These are phyloP conservation scores for Plectosphaerella plurivora DNA, from an alignment of 2,329 filamentous ascomycete genomes.

Conservation along the genomic window DNA sequence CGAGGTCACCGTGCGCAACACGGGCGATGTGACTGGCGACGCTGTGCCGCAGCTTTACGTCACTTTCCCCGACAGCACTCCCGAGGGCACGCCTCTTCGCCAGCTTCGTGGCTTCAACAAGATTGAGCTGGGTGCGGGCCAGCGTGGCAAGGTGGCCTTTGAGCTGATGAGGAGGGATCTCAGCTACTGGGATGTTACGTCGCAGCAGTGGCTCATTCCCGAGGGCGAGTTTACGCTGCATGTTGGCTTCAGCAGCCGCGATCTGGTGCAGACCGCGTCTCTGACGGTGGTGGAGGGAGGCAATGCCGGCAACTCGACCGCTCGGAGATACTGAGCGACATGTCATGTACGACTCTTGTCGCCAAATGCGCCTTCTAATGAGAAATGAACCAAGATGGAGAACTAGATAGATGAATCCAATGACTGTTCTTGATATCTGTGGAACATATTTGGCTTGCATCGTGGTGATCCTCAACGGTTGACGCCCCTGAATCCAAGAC, in stretches of 20 bases:
- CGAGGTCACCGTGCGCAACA: constrained; percentile 44
- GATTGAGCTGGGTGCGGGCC: constrained; percentile 33
- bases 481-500: no score
- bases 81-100: constrained; percentile 38
- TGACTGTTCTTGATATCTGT: no score
- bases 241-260: constrained; percentile 24
- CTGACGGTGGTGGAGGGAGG: not conserved
- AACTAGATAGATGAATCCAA: no score
- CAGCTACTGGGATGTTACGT: constrained; percentile 42
- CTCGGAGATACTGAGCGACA: no score
- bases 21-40: constrained; percentile 40
- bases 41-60: constrained; percentile 54
- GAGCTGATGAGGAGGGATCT: constrained; percentile 41
- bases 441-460: no score
- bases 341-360: no score
- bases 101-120: constrained; percentile 51
- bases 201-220: constrained; percentile 35
- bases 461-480: no score
- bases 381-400: no score
- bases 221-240: constrained; percentile 22
- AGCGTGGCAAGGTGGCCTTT: constrained; percentile 36
- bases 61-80: constrained; percentile 29
- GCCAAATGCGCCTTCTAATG: no score
- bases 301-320: not conserved
- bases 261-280: constrained; percentile 1